Evolutionary conservation across 2,329 filamentous ascomycete species (phyloP), one percentile per base, ranked within the genome.

Genomic region (Amesomyces nigricolor): DNA sequence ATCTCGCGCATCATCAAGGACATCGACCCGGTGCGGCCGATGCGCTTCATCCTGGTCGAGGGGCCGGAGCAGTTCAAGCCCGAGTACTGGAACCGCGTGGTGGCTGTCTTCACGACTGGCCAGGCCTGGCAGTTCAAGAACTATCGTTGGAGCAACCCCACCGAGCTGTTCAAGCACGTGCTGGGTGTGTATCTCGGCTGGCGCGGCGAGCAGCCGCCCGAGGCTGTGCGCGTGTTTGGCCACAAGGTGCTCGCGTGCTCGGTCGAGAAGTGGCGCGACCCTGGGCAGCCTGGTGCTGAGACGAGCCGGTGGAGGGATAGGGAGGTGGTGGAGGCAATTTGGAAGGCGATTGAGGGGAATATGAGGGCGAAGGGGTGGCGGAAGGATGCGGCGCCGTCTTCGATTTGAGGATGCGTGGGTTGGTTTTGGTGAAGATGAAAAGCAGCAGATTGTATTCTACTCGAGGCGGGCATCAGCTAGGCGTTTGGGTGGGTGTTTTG

Each of bases 41-140:
- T 94, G 67, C 89, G 91, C 46, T 99, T 99, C 76, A 95, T 97
- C 68, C 84, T 99, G 39, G 92, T 97, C 52, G 94, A 99, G 70
- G 87, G 86, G 16, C 88, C 91, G 0, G 87, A 95, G 68, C 88
- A 94, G 70, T 99, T 99, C 80, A 95, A 96, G 71, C 94, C 94
- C 0, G 91, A 97, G 68, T 96, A 97, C 76, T 99, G 94, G 94
- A 86, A 86, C 66, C 86, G 91, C 50, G 88, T 99, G 6, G 94
- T 96, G 1, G 94, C 89, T 11, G 91, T 99, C 55, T 97, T 99
- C 74, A 99, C 94, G 0, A 99, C 94, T 0, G 94, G 94, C 35
- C 94, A 99, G 74, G 85, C 87, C 9, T 99, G 94, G 94, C 94
- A 99, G 73, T 99, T 99, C 75, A 96, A 96, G 74, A 88, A 85